Evolutionary conservation across 768 basidiomycete species (phyloP).

Genomic region (Daedaleopsis nitida): DNA sequence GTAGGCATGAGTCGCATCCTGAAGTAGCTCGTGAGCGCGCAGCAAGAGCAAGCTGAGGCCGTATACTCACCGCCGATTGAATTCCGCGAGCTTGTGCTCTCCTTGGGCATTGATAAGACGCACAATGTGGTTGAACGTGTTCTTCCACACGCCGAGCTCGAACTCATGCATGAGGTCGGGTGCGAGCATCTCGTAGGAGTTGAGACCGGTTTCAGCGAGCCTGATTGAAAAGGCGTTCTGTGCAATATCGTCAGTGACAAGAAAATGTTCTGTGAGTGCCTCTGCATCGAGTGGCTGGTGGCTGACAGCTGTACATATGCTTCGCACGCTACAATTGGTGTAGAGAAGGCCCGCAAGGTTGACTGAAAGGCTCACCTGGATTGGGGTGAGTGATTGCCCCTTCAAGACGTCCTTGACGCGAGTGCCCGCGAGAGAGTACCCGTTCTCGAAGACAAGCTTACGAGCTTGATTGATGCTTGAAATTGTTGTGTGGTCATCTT

Average conservation of each 20-base stretch:
- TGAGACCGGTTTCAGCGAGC: conserved; percentile 23
- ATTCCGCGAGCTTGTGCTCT: no score
- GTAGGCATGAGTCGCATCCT: no score
- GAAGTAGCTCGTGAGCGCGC: no score
- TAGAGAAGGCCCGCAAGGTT: no score
- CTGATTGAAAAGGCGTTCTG: conserved; percentile 38
- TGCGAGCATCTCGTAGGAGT: conserved; percentile 29
- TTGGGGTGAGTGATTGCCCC: background rate
- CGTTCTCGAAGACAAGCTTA: no score
- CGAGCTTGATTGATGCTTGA: background rate
- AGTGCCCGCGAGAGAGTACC: background rate
- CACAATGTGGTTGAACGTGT: conserved; percentile 22
- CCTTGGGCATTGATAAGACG: no score
- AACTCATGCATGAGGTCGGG: conserved; percentile 36
- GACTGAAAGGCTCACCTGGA: background rate
- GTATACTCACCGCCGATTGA: no score
- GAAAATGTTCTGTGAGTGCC: background rate
- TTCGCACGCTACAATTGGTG: no score
- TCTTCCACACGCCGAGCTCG: conserved; percentile 36
- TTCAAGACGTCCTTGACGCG: background rate
- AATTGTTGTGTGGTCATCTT: background rate
- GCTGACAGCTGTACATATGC: no score
- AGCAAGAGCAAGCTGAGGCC: no score
- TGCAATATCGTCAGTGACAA: no score
- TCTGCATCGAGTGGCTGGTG: background rate